Evolutionary conservation across 2,329 filamentous ascomycete genomes (phyloP).

Genomic region (Didymella exigua): DNA sequence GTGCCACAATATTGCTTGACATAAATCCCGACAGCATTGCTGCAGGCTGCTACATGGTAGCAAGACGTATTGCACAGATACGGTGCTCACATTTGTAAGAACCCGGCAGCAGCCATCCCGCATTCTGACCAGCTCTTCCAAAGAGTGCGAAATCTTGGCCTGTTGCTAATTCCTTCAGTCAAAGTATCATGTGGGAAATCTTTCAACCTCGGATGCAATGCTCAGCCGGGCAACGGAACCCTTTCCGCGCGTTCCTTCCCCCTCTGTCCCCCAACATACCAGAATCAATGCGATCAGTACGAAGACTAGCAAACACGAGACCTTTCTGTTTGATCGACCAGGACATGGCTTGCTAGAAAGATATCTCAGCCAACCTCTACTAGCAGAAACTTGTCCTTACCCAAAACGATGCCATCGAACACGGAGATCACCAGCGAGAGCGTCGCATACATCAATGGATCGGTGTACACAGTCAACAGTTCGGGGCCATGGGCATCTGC

Average conservation of each 20-base stretch:
- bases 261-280: neutral
- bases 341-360: too few species aligned
- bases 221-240: neutral
- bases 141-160: neutral
- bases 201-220: neutral
- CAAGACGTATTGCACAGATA: neutral
- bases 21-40: neutral
- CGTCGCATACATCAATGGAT: slow-evolving; percentile 37
- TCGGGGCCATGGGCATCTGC: slow-evolving; percentile 29
- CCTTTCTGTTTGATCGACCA: neutral
- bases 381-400: too few species aligned
- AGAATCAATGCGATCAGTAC: neutral
- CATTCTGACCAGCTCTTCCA: neutral
- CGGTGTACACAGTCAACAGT: slow-evolving; percentile 38
- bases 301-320: neutral
- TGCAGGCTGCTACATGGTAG: neutral
- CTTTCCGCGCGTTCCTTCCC: neutral
- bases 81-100: neutral
- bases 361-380: too few species aligned
- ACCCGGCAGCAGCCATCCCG: neutral
- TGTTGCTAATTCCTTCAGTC: neutral
- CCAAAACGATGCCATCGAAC: neutral
- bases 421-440: neutral
- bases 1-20: neutral
- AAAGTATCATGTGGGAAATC: neutral